Conservation (phyloP, 2,329 filamentous ascomycete genomes). For the Arachnopeziza araneosa region DNA sequence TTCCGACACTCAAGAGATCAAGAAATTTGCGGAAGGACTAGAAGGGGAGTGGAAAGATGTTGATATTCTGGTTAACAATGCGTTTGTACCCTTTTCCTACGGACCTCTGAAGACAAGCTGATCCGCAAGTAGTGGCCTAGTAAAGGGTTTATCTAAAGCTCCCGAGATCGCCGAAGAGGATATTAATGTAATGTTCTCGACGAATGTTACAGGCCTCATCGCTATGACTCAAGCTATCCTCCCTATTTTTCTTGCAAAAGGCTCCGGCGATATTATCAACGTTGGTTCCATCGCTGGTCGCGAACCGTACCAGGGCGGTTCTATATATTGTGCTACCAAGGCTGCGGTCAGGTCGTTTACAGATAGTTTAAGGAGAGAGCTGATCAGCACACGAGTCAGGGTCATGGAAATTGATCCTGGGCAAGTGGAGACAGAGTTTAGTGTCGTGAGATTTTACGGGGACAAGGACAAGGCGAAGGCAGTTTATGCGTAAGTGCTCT, state of each 20-base stretch:
- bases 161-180: slow-evolving; percentile 81
- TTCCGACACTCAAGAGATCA: slow-evolving; percentile 69
- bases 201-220: slow-evolving; percentile 92
- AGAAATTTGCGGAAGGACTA: slow-evolving; percentile 63
- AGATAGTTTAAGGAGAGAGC: slow-evolving; percentile 73
- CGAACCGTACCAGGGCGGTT: slow-evolving; percentile 76
- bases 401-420: slow-evolving; percentile 87
- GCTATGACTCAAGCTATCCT: slow-evolving; percentile 93
- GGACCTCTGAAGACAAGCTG: slow-evolving; percentile 6
- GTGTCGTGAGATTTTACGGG: slow-evolving; percentile 79
- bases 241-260: slow-evolving; percentile 69
- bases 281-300: slow-evolving; percentile 88
- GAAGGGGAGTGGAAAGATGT: slow-evolving; percentile 80
- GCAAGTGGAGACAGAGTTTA: slow-evolving; percentile 94
- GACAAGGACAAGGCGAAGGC: slow-evolving; percentile 87
- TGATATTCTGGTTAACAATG: slow-evolving; percentile 91
- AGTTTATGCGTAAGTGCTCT: slow-evolving; percentile 67
- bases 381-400: slow-evolving; percentile 72
- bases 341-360: slow-evolving; percentile 82
- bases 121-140: slow-evolving; percentile 60
- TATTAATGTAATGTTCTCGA: slow-evolving; percentile 80
- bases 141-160: slow-evolving; percentile 80
- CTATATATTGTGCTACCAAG: slow-evolving; percentile 91
- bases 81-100: slow-evolving; percentile 51
- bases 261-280: slow-evolving; percentile 90